A percentile compares a stretch with the other conserved stretches of the same genome.
Conservation (phyloP, 106 monocot genomes). For the Chionographis japonica region DNA sequence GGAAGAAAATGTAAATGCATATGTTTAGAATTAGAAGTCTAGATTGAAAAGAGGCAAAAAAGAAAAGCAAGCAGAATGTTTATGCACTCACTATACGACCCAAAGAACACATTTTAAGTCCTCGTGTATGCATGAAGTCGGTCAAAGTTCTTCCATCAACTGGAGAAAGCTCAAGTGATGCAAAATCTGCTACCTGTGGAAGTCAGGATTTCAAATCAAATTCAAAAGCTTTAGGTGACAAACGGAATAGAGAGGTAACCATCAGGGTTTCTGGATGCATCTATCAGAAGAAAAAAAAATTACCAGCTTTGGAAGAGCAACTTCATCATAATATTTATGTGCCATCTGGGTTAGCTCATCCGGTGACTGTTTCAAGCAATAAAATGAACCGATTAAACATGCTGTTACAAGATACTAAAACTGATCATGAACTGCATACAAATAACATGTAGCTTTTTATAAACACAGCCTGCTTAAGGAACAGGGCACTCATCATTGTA, state of each 20-base stretch:
- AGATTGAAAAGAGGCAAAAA: conserved; percentile 3
- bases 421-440: too few relatives aligned
- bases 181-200: conserved; percentile 85
- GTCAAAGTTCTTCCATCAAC: conserved; percentile 88
- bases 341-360: conserved; percentile 68
- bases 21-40: not conserved
- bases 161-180: conserved; percentile 92
- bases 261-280: not conserved
- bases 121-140: conserved; percentile 94
- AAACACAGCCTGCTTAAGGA: too few relatives aligned
- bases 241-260: not conserved
- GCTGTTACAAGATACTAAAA: not conserved
- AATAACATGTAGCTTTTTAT: too few relatives aligned
- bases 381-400: not conserved
- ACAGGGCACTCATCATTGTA: too few relatives aligned
- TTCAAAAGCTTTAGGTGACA: not conserved
- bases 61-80: not conserved
- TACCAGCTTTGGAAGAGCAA: conserved; percentile 94
- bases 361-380: conserved; percentile 34
- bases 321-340: conserved; percentile 67
- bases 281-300: not conserved
- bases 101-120: conserved; percentile 79
- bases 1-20: not conserved
- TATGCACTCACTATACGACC: conserved; percentile 67
- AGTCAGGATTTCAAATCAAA: not conserved